Evolutionary conservation across 306 rosid genomes (phyloP).

Genomic region (Castanea sativa): DNA sequence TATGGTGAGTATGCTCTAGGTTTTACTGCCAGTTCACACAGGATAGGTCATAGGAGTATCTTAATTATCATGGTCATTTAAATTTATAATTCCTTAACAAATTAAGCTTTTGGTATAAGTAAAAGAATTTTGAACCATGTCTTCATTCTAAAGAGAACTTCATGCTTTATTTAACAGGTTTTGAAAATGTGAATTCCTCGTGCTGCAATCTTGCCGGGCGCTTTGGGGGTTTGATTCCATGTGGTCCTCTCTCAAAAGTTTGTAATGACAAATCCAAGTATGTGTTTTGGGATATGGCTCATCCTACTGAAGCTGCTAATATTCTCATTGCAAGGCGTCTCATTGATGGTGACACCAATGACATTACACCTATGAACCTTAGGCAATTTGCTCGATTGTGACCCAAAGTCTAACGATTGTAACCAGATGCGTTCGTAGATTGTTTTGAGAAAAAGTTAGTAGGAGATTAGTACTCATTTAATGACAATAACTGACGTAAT

Average conservation of each 20-base stretch:
- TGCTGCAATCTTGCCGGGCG: conserved; percentile 63
- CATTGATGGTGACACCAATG: conserved; percentile 43
- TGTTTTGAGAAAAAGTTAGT: background rate
- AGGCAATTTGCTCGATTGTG: conserved; percentile 36
- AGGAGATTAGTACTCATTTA: background rate
- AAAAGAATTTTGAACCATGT: no score
- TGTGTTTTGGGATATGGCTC: conserved; percentile 70
- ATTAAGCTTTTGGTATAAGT: no score
- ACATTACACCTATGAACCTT: conserved; percentile 55
- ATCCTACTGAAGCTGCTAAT: conserved; percentile 67
- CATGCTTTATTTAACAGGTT: conserved; percentile 36
- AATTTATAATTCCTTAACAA: no score
- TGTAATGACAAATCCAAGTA: conserved; percentile 57
- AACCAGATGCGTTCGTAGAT: background rate
- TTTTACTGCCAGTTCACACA: background rate
- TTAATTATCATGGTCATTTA: background rate
- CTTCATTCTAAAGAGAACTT: background rate
- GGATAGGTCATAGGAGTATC: background rate
- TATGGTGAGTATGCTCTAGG: conserved; percentile 33
- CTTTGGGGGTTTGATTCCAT: conserved; percentile 63
- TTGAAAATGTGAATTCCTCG: conserved; percentile 45
- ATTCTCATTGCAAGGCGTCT: conserved; percentile 44
- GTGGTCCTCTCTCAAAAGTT: conserved; percentile 46
- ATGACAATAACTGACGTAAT: background rate
- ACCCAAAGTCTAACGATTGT: background rate